These are phyloP conservation scores for Microbotryum silenes-acaulis DNA, from an alignment of 1,284 basidiomycete genomes.

Conservation along the genomic window DNA sequence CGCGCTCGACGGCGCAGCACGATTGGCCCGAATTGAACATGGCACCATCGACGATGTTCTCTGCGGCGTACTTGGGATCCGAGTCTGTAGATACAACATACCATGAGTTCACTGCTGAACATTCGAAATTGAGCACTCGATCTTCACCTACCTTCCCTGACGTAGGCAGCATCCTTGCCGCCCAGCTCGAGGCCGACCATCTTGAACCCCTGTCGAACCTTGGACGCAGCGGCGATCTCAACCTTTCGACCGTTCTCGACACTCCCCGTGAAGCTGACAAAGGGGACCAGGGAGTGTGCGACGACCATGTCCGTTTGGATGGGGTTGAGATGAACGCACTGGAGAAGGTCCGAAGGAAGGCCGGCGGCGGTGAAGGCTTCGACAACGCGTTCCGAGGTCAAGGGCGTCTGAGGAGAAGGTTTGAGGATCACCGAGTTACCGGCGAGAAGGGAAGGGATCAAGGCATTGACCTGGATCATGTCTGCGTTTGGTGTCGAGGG, in stretches of 20 bases:
- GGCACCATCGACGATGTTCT: slow-evolving; percentile 81
- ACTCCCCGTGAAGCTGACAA: slow-evolving; percentile 85
- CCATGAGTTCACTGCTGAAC: too few relatives aligned
- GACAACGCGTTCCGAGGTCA: slow-evolving; percentile 73
- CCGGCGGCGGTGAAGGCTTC: slow-evolving; percentile 62
- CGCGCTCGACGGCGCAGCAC: slow-evolving; percentile 79
- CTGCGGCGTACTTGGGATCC: slow-evolving; percentile 70
- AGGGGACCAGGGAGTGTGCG: slow-evolving; percentile 51
- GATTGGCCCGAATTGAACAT: slow-evolving; percentile 95
- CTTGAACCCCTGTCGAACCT: slow-evolving; percentile 64
- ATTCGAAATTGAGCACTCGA: too few relatives aligned
- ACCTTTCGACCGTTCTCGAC: slow-evolving; percentile 48
- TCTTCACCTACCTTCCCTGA: slow-evolving; percentile 47
- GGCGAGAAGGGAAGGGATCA: slow-evolving; percentile 66
- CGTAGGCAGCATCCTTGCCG: slow-evolving; percentile 93
- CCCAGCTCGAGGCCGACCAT: slow-evolving; percentile 66
- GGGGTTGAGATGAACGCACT: slow-evolving; percentile 63
- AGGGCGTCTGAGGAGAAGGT: slow-evolving; percentile 88
- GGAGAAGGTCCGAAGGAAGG: slow-evolving; percentile 65
- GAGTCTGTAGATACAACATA: slow-evolving; percentile 50
- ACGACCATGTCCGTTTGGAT: slow-evolving; percentile 58
- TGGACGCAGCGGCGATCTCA: slow-evolving; percentile 39
- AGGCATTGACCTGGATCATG: slow-evolving; percentile 77
- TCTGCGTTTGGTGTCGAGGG: slow-evolving; percentile 46
- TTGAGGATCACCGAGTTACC: slow-evolving; percentile 87